Evolutionary conservation across 2,329 filamentous ascomycete species (phyloP), one percentile per base, ranked within the genome.

Genomic region (Exophiala sideris): DNA sequence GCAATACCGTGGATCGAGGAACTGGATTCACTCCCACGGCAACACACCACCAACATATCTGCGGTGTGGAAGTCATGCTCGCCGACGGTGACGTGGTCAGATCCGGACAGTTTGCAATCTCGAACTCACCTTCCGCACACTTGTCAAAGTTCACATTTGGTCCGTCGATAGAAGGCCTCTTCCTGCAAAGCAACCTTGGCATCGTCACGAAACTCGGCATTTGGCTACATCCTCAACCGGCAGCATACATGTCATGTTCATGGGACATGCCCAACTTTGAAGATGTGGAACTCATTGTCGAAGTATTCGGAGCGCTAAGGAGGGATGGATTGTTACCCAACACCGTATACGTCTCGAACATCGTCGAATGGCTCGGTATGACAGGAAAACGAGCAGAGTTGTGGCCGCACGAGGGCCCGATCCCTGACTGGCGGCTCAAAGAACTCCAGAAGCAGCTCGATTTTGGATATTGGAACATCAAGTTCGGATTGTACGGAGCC

Each of bases 1-100:
- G 78, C 2, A 80, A 80, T 60, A 69, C 75, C 3, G 65, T 77
- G n/a, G 75, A 77, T 49, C 68, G 75, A 39, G 75, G 75, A 4
- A 68, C 75, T 33, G 57, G 57, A 9, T 59, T 59, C 53, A 59
- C 57, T 32, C 57, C 57, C 69, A 74, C 65, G 67, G 70, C 69
- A 63, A 71, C 76, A 34, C 76, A 79, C 50, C 74, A 71, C 61
- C 71, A 73, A 58, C 70, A 71, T 57, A 72, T 76, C 44, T 74
- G 70, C 11, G 73, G 73, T 1, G 62, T 76, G 57, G 73, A 76
- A 52, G 69, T 76, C 9, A 72, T 76, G 5, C 63, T 76, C 1
- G 71, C 73, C 1, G 67, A 67, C 11, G 71, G 71, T 1, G 63
- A 68, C 21, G 53, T 75, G 2, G 58, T 73, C 5, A 62, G 72